These are phyloP conservation scores for Zelopaecilomyces penicillatus DNA, from an alignment of 2,329 filamentous ascomycete genomes.

Conservation along the genomic window DNA sequence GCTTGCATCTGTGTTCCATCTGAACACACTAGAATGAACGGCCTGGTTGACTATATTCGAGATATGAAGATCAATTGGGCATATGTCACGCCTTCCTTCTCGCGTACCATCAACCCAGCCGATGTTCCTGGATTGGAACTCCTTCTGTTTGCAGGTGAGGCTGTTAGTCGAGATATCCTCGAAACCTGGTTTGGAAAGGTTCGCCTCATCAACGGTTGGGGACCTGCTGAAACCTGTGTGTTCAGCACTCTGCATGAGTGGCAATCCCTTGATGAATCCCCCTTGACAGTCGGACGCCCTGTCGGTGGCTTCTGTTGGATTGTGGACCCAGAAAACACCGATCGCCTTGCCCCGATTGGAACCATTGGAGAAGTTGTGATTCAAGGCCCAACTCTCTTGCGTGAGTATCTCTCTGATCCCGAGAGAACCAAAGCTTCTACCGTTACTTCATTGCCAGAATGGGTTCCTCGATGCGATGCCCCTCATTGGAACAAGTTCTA, in stretches of 20 bases:
- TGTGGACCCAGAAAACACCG: constrained; percentile 6
- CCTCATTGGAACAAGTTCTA: constrained; percentile 8
- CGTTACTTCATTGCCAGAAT: not conserved
- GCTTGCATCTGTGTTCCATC: constrained; percentile 12
- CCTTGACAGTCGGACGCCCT: constrained; percentile 6
- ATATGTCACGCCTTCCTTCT: constrained; percentile 11
- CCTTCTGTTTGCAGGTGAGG: constrained; percentile 11
- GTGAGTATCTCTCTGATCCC: constrained; percentile 30
- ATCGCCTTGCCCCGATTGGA: constrained; percentile 5
- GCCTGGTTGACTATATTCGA: constrained; percentile 7
- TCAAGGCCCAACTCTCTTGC: constrained; percentile 30
- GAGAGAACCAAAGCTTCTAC: constrained; percentile 6
- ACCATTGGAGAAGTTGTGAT: constrained; percentile 11
- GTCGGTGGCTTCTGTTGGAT: constrained; percentile 8
- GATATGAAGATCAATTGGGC: constrained; percentile 4
- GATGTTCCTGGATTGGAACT: constrained; percentile 8
- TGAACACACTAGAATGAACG: constrained; percentile 7
- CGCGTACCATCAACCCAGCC: constrained; percentile 7
- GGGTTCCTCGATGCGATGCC: constrained; percentile 1
- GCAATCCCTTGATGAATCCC: constrained; percentile 3
- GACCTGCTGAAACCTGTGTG: constrained; percentile 11
- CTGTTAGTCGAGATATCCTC: constrained; percentile 7
- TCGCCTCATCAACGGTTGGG: constrained; percentile 13
- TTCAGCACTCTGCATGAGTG: constrained; percentile 9
- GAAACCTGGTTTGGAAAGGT: constrained; percentile 9